Conservation (phyloP, 202 grass and related monocot species). For the Tripidium arundinaceum region DNA sequence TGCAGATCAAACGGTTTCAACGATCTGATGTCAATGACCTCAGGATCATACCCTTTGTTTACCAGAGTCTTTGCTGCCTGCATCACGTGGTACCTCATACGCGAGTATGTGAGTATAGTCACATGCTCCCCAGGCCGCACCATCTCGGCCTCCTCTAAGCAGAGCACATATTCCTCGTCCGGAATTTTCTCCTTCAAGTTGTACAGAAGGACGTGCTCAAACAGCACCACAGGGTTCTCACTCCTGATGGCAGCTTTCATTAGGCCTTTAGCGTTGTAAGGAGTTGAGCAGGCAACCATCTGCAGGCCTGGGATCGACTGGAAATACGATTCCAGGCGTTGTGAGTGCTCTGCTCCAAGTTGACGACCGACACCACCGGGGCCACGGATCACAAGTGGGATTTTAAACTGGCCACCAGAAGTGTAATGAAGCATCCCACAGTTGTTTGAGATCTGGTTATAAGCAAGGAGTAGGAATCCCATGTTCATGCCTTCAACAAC, state of each 20-base stretch:
- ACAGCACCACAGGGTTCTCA: slow-evolving; percentile 72
- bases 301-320: slow-evolving; percentile 90
- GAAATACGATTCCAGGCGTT: slow-evolving; percentile 85
- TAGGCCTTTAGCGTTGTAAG: slow-evolving; percentile 88
- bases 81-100: slow-evolving; percentile 88
- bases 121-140: slow-evolving; percentile 73
- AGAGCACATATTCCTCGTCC: slow-evolving; percentile 66
- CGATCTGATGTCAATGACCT: slow-evolving; percentile 79
- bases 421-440: slow-evolving; percentile 95
- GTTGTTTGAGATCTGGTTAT: slow-evolving; percentile 94
- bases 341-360: slow-evolving; percentile 85
- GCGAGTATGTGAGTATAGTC: slow-evolving; percentile 75
- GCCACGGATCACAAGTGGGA: slow-evolving; percentile 76
- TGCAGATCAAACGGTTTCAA: slow-evolving; percentile 77
- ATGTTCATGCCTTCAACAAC: slow-evolving; percentile 92
- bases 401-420: slow-evolving; percentile 81
- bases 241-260: slow-evolving; percentile 92
- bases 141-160: slow-evolving; percentile 80
- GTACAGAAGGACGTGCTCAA: slow-evolving; percentile 79
- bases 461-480: slow-evolving; percentile 89
- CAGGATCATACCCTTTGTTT: slow-evolving; percentile 70
- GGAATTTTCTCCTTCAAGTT: slow-evolving; percentile 86
- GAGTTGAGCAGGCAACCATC: slow-evolving; percentile 89
- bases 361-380: slow-evolving; percentile 79
- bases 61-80: slow-evolving; percentile 69